Conservation (phyloP, 257 asterid species). For the Solanum okadae region DNA sequence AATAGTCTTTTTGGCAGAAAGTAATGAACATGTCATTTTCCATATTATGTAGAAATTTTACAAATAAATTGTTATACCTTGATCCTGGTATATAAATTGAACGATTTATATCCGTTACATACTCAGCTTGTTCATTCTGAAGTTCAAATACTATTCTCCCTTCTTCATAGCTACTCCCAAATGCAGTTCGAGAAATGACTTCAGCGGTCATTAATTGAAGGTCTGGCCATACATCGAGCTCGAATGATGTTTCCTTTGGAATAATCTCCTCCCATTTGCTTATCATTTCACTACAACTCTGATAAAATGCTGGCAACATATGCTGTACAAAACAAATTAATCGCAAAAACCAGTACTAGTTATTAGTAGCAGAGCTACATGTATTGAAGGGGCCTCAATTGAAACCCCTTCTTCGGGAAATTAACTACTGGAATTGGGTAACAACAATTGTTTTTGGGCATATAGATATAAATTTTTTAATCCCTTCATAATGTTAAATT, state of each 20-base stretch:
- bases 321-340: slow-evolving; percentile 6
- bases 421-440: too few relatives aligned
- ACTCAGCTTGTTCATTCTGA: slow-evolving; percentile 26
- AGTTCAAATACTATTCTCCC: slow-evolving; percentile 36
- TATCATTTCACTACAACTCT: slow-evolving; percentile 25
- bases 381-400: too few relatives aligned
- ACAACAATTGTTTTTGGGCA: too few relatives aligned
- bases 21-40: background rate
- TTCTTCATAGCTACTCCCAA: slow-evolving; percentile 42
- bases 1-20: too few relatives aligned
- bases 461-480: too few relatives aligned
- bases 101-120: background rate
- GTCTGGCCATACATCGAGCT: slow-evolving; percentile 35
- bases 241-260: slow-evolving; percentile 2
- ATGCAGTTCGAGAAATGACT: slow-evolving; percentile 36
- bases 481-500: background rate
- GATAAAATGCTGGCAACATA: slow-evolving; percentile 29
- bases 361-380: too few relatives aligned
- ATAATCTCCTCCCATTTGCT: slow-evolving; percentile 27
- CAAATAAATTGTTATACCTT: slow-evolving; percentile 15
- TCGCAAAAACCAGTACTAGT: too few relatives aligned
- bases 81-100: slow-evolving; percentile 29
- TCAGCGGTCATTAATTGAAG: slow-evolving; percentile 19
- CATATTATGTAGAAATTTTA: background rate
- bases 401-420: too few relatives aligned